phyloP scores from a whole-genome alignment of 2,329 filamentous ascomycete genomes.

The Ophiostoma sp. region DNA sequence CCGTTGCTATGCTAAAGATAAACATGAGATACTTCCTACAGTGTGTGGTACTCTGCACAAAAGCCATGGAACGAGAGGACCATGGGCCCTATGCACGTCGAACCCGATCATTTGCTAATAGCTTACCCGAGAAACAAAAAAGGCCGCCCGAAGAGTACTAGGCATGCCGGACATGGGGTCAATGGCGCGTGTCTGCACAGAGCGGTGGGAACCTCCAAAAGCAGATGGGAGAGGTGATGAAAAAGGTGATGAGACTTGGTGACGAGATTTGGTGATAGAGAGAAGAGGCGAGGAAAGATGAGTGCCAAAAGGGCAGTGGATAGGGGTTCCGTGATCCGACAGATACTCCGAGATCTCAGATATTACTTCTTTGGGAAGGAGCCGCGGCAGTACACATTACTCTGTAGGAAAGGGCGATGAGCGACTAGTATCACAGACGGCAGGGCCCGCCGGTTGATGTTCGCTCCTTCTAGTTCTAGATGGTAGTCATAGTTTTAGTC shows the following conservation, averaged over 20 bases:
- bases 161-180: constrained; percentile 1
- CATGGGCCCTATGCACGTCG: background rate
- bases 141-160: constrained; percentile 7
- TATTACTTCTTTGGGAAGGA: background rate
- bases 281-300: background rate
- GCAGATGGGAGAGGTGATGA: constrained; percentile 8
- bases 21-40: no score
- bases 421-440: background rate
- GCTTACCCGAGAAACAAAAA: constrained; percentile 4
- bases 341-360: background rate
- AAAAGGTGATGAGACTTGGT: background rate
- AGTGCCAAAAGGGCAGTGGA: background rate
- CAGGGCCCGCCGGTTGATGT: background rate
- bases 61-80: no score
- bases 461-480: background rate
- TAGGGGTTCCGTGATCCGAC: background rate
- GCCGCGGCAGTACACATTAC: background rate
- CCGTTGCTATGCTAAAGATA: no score
- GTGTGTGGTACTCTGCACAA: no score
- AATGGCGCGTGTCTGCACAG: background rate
- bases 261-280: background rate
- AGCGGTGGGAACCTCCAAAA: background rate
- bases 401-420: background rate
- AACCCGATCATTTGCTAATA: background rate
- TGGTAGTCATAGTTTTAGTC: background rate